Evolutionary conservation across 2,329 filamentous ascomycete species (phyloP).

Genomic region (Diaporthe aspalathi): DNA sequence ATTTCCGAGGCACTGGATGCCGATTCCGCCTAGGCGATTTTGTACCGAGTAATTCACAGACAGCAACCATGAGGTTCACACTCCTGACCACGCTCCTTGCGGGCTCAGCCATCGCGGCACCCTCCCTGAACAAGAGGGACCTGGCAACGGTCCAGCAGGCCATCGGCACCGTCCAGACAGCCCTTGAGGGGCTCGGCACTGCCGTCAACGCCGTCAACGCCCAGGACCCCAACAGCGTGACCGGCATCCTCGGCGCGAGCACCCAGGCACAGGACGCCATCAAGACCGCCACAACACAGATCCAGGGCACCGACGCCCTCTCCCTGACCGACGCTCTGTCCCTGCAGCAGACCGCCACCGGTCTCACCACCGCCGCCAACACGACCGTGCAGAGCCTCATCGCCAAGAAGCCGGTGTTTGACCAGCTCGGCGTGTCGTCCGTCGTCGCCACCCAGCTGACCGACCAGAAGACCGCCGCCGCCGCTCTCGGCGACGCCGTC

Average conservation of each 20-base stretch:
- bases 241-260: slow-evolving; percentile 56
- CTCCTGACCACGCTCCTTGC: slow-evolving; percentile 33
- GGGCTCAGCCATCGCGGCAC: slow-evolving; percentile 33
- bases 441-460: slow-evolving; percentile 44
- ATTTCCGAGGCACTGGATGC: slow-evolving; percentile 33
- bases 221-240: slow-evolving; percentile 55
- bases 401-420: slow-evolving; percentile 45
- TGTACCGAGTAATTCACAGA: background rate
- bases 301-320: slow-evolving; percentile 44
- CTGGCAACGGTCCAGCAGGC: slow-evolving; percentile 33
- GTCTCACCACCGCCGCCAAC: slow-evolving; percentile 42
- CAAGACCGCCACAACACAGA: slow-evolving; percentile 43
- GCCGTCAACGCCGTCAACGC: slow-evolving; percentile 35
- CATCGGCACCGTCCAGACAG: slow-evolving; percentile 32
- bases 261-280: slow-evolving; percentile 38
- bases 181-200: slow-evolving; percentile 33
- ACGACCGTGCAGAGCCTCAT: slow-evolving; percentile 41
- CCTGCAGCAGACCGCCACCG: slow-evolving; percentile 41
- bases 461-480: slow-evolving; percentile 42
- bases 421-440: slow-evolving; percentile 45
- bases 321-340: slow-evolving; percentile 41
- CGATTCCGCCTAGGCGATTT: slow-evolving; percentile 1
- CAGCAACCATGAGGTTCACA: slow-evolving; percentile 34
- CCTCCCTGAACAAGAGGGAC: slow-evolving; percentile 33
- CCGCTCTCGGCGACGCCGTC: slow-evolving; percentile 50